Evolutionary conservation across 441 rosid genomes (phyloP).

Genomic region (Aquilaria agallochum): DNA sequence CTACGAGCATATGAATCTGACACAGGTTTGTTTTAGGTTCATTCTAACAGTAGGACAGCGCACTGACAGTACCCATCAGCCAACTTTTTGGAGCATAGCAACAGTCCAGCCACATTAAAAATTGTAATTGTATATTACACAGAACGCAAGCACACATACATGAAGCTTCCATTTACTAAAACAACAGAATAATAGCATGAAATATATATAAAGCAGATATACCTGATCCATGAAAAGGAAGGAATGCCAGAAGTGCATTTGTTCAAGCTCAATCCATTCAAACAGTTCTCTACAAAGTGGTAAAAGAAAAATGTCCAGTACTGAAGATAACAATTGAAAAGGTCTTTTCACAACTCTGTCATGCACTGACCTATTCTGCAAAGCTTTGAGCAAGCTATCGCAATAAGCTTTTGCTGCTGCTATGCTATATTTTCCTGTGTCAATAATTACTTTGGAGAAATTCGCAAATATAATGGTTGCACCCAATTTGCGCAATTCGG

Average conservation of each 20-base stretch:
- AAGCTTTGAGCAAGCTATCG: constrained; percentile 81
- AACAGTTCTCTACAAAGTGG: constrained; percentile 65
- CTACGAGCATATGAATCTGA: too few species aligned
- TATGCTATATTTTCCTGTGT: constrained; percentile 79
- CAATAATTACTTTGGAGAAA: constrained; percentile 84
- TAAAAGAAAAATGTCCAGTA: constrained; percentile 18
- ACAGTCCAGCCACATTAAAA: too few species aligned
- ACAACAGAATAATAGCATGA: background rate
- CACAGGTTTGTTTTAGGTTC: too few species aligned
- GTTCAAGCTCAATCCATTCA: constrained; percentile 91
- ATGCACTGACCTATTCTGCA: constrained; percentile 67
- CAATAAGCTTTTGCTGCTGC: constrained; percentile 84
- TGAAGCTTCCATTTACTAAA: background rate
- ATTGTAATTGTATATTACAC: too few species aligned
- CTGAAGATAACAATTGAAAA: constrained; percentile 13
- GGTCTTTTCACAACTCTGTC: constrained; percentile 9
- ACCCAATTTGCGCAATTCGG: constrained; percentile 92
- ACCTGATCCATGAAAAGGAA: constrained; percentile 99
- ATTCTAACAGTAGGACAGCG: too few species aligned
- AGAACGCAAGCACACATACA: background rate
- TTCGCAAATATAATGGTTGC: constrained; percentile 89
- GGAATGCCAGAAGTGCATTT: constrained; percentile 80
- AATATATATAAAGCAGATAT: constrained; percentile 15
- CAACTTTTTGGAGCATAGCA: too few species aligned
- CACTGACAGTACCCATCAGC: too few species aligned